Evolutionary conservation across 176 grass and related monocot genomes (phyloP), one percentile per base, ranked within the genome.

Genomic region (Chloris gayana): DNA sequence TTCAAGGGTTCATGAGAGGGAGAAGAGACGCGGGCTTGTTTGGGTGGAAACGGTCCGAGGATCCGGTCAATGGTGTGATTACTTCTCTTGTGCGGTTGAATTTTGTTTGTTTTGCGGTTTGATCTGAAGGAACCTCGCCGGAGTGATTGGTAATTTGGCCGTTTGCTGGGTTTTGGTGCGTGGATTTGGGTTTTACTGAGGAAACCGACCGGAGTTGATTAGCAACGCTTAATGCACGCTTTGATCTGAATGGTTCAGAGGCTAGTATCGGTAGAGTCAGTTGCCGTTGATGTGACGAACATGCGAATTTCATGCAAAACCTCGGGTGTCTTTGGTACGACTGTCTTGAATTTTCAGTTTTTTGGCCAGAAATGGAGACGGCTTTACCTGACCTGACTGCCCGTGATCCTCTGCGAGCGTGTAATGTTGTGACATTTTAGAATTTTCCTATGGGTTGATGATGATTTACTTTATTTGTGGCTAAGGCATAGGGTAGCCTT

Each of bases 91-190:
- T 6, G 27, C 7, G 39, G 22, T 64, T 34, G 18, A 32, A 35
- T 46, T 44, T 11, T 76, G 64, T 51, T 63, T 33, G 45, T 69
- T 70, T 22, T 57, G 22, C 72, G 37, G 59, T 7, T 75, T 82
- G 83, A 89, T 85, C 83, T 66, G 67, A 27, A 31, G 24, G 72
- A 51, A 72, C 51, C 15, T 21, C 22, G 1, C 39, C 30, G 7
- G 18, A 50, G 67, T 35, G 1, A 2, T 24, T 33, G 58, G 49
- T 38, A 56, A 76, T 54, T 73, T 21, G 33, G 49, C 44, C 24
- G 26, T 5, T 4, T 27, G 19, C 50, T 69, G 64, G 64, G 78
- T 49, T 50, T 50, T 32, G 5, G 21, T 34, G 2, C 25, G 41
- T 9, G 80, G 56, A 63, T 63, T 82, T 73, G 19, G 69, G 26